Evolutionary conservation across 2,329 filamentous ascomycete species (phyloP).

Genomic region (Aspergillus arachidicola): DNA sequence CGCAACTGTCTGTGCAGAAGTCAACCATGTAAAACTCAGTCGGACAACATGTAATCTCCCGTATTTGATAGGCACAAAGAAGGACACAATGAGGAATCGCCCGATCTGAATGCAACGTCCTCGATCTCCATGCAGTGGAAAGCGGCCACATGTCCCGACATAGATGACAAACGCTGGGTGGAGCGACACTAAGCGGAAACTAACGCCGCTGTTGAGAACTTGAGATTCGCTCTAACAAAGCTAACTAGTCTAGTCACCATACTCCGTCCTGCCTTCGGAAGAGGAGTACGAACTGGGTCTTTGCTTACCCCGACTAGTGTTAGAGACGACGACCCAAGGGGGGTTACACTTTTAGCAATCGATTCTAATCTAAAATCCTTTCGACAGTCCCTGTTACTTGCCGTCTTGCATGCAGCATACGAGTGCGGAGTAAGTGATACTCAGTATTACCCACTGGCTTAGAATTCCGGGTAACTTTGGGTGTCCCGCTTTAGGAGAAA

Average conservation of each 20-base stretch:
- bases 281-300: slow-evolving; percentile 1
- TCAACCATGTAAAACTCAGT: background rate
- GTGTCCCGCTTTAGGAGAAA: background rate
- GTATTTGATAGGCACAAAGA: background rate
- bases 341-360: background rate
- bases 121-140: slow-evolving; percentile 26
- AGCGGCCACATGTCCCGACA: slow-evolving; percentile 30
- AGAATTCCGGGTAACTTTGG: background rate
- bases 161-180: slow-evolving; percentile 6
- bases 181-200: slow-evolving; percentile 6
- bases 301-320: background rate
- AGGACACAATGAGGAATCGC: slow-evolving; percentile 13
- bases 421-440: slow-evolving; percentile 14
- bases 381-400: slow-evolving; percentile 11
- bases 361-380: slow-evolving; percentile 11
- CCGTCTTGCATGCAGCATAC: slow-evolving; percentile 24
- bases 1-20: slow-evolving; percentile 9
- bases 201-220: slow-evolving; percentile 6
- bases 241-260: background rate
- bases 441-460: background rate
- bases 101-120: slow-evolving; percentile 21
- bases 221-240: slow-evolving; percentile 4
- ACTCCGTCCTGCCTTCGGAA: background rate
- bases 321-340: slow-evolving; percentile 9
- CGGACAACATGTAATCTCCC: background rate